These are phyloP conservation scores for Aspergillus ochraceoroseus DNA, from an alignment of 2,329 filamentous ascomycete genomes.

Conservation along the genomic window DNA sequence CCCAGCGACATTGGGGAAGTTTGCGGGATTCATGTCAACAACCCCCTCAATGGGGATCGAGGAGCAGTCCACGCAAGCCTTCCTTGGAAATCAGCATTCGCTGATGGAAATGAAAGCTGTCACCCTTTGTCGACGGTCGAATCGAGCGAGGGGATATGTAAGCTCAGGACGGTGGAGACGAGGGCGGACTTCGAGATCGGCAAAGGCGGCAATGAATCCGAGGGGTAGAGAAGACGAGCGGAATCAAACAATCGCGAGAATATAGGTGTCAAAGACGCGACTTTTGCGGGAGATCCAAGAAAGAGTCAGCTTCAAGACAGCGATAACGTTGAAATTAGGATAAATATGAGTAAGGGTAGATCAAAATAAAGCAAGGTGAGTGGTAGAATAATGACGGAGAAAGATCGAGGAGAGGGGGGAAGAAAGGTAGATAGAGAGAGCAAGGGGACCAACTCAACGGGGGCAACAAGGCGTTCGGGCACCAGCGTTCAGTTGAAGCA, in stretches of 20 bases:
- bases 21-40: constrained; percentile 43
- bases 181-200: constrained; percentile 7
- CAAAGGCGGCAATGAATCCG: not conserved
- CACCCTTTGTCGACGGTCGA: constrained; percentile 7
- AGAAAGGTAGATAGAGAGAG: constrained; percentile 14
- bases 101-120: constrained; percentile 18
- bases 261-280: not conserved
- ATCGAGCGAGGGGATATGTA: not conserved
- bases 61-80: constrained; percentile 31
- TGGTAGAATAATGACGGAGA: not conserved
- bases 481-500: constrained; percentile 30
- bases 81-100: constrained; percentile 37
- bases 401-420: not conserved
- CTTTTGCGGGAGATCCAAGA: too few species aligned
- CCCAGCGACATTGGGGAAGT: constrained; percentile 37
- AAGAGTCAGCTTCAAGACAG: not conserved
- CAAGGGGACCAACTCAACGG: constrained; percentile 25
- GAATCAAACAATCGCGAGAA: too few species aligned
- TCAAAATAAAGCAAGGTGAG: too few species aligned
- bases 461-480: constrained; percentile 36
- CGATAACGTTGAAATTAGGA: not conserved
- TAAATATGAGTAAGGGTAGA: not conserved
- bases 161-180: not conserved
- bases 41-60: constrained; percentile 38
- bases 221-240: not conserved